Evolutionary conservation across 2,329 filamentous ascomycete genomes (phyloP).

Genomic region (Beauveria asiatica): DNA sequence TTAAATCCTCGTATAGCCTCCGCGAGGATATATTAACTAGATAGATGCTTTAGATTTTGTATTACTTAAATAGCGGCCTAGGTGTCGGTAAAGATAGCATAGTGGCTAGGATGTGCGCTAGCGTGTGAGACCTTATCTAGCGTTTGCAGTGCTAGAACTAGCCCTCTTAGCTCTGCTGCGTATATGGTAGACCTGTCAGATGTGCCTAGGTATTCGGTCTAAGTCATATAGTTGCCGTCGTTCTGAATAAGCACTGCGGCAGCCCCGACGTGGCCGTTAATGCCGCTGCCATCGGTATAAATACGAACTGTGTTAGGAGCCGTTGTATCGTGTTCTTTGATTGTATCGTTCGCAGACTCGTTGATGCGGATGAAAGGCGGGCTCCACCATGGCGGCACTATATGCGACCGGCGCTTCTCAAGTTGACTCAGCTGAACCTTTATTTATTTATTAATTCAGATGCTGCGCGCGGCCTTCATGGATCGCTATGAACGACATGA

Average conservation of each 20-base stretch:
- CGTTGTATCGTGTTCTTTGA: conserved; percentile 10
- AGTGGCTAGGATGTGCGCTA: conserved; percentile 13
- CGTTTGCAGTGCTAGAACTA: conserved; percentile 20
- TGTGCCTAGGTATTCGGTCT: conserved; percentile 18
- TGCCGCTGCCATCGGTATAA: conserved; percentile 10
- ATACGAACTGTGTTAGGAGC: conserved; percentile 14
- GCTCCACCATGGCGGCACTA: conserved; percentile 8
- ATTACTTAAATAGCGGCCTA: conserved; percentile 23
- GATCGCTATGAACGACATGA: not conserved
- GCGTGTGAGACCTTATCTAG: conserved; percentile 14
- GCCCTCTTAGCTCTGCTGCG: conserved; percentile 20
- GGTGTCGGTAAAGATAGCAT: conserved; percentile 23
- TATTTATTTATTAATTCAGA: not conserved
- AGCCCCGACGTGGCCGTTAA: too few species aligned
- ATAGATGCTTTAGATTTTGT: conserved; percentile 18
- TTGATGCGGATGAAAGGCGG: conserved; percentile 1
- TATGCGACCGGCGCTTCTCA: conserved; percentile 9
- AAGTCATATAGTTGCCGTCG: too few species aligned
- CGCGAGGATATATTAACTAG: conserved; percentile 21
- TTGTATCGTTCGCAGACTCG: not conserved
- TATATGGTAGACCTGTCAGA: conserved; percentile 21
- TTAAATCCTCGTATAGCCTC: conserved; percentile 17
- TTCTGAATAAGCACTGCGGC: too few species aligned
- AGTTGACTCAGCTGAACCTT: conserved; percentile 1
- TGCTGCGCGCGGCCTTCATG: not conserved